A percentile compares a stretch with the other conserved stretches of the same genome.
These are phyloP conservation scores for Dendrobium chrysotoxum DNA, from an alignment of 106 monocot genomes.

Conservation along the genomic window DNA sequence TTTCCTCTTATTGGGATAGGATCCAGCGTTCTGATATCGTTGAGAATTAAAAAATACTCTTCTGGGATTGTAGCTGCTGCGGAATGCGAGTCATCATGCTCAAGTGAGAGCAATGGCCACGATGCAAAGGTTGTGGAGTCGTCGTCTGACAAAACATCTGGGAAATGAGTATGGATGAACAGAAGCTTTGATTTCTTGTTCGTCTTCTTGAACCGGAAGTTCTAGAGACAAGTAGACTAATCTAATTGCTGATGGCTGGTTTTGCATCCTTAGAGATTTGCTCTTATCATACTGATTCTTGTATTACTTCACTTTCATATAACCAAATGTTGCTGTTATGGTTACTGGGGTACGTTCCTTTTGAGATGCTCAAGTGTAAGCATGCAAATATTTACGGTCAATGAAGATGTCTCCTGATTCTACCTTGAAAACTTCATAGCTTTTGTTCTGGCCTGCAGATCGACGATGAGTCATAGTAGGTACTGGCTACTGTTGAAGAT, in stretches of 20 bases:
- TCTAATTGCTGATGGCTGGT: background rate
- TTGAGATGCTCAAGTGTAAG: background rate
- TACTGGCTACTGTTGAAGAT: background rate
- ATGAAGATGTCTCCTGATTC: background rate
- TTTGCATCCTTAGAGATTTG: too few species aligned
- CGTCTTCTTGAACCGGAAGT: background rate
- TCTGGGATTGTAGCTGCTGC: conserved; percentile 38
- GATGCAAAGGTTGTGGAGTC: background rate
- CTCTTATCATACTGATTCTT: too few species aligned
- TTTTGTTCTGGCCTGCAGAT: background rate
- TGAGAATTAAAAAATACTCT: conserved; percentile 82
- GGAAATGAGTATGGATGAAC: background rate
- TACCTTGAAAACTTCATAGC: background rate
- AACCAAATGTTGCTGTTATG: background rate
- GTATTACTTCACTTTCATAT: too few species aligned
- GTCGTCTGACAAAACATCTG: background rate
- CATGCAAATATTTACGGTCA: background rate
- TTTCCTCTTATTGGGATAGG: conserved; percentile 73
- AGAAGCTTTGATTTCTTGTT: background rate
- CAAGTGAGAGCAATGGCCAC: background rate
- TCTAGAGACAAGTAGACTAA: background rate
- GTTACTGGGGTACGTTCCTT: background rate
- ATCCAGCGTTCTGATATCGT: conserved; percentile 78
- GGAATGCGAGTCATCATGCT: conserved; percentile 10
- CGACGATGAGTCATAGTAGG: background rate